Base-by-base conservation (phyloP, 1,139 yeast species). In the Diutina sp. region DNA sequence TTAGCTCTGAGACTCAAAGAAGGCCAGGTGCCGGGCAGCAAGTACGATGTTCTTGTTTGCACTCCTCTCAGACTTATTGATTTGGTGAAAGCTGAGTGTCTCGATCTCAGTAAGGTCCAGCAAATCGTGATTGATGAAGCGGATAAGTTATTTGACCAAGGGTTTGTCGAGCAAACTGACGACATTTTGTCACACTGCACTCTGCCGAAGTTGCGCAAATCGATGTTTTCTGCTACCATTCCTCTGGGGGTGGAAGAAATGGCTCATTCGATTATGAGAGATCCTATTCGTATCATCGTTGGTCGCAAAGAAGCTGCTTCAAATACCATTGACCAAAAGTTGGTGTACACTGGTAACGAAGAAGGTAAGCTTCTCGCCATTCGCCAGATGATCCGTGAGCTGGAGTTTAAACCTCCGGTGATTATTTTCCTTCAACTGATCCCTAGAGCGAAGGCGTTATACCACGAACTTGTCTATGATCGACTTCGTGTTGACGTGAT, bases 291-390 rank as follows among this genome's bases (percentile, higher is more conserved):
- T 67, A 82, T 93, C 41, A 87, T 93, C 61, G 85, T 93, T 63
- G 99, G 99, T 12, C 93, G 85, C 65, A 91, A 91, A 66, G 97
- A 93, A 69, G 96, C 96, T 12, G 99, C 98, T 0, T 85, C 90
- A 60, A 72, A 78, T 28, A 82, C 84, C 55, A 90, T 95, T 64
- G 93, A 90, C 55, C 99, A 95, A 69, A 82, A 83, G 65, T 73
- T 95, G 56, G 80, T 87, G 0, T 95, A 83, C 66, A 87, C 97
- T 57, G 99, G 99, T 57, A 87, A 84, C 62, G 99, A 95, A 71
- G 91, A 89, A 65, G 99, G 99, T 25, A 95, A 95, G 69, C 74
- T 95, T 28, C 76, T 93, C 57, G 99, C 96, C 0, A 84, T 95
- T 46, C 80, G 98, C 63, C 97, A 90, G 66, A 78, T 93, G 83